Base-by-base conservation (phyloP, 495 filamentous ascomycete genomes). In the Penicillium atrosanguineum region DNA sequence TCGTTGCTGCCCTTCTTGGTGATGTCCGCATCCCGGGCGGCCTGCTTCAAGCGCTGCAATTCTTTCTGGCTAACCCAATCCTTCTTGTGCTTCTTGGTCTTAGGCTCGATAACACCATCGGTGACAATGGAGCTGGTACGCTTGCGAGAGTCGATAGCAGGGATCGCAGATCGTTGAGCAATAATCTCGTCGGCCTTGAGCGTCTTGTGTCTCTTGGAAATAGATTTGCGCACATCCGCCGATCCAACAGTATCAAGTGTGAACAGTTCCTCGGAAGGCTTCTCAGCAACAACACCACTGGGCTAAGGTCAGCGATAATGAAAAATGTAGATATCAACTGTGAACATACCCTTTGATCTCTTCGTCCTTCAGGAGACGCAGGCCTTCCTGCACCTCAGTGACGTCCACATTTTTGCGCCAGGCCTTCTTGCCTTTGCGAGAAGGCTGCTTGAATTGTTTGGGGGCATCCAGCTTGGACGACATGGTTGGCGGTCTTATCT, bases 361-460 rank as follows among this genome's bases (percentile, higher is more conserved):
- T 74, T 96, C 90, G 40, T 92, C 88, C 55, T 91, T 88, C 58
- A 91, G 75, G 55, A 86, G 73, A 51, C 95, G 88, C 41, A 98
- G 82, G 41, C 95, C 94, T 56, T 86, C 76, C 58, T 90, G 80
- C 21, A 98, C 79, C 49, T 94, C 86, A 14, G 89, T 84, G 44
- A 97, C 79, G 70, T 98, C 91, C 63, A 97, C 89, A 75, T 98
- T 95, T 70, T 97, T 98, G 59, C 94, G 81, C 94, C 94, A 98
- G 18, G 94, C 94, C 72, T 92, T 96, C 75, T 98, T 98, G 56
- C 94, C 93, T 70, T 97, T 98, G 63, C 94, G 80, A 11, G 92
- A 96, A 39, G 92, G 85, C 69, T 97, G 94, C 58, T 86, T 91
- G 57, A 75, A 79, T 59, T 83, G 79, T 40, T 78, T 73, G 14